Percentiles rank a stretch among this genome's conserved stretches.
Evolutionary conservation across 2,329 filamentous ascomycete species (phyloP).

Genomic region (Ophiostoma ips): DNA sequence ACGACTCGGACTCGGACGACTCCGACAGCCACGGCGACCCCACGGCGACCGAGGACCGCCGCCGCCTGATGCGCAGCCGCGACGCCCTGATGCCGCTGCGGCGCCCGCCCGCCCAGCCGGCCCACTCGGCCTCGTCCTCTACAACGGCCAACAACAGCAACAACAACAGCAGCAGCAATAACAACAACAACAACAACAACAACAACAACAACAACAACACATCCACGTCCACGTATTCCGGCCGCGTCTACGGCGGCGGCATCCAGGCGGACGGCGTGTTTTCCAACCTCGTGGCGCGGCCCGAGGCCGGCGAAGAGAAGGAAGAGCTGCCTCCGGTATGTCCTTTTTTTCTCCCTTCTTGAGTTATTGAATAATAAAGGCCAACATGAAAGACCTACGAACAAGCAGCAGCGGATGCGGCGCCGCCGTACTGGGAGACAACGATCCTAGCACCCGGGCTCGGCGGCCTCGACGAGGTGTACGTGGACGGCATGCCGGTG

Average conservation of each 20-base stretch:
- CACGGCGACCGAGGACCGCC: conserved; percentile 70
- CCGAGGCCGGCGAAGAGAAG: conserved; percentile 61
- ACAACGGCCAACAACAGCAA: background rate
- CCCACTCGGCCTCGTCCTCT: background rate
- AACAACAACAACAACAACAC: too few species aligned
- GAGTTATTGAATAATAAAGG: background rate
- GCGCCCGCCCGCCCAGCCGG: conserved; percentile 15
- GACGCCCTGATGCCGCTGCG: conserved; percentile 9
- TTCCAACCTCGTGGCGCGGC: conserved; percentile 85
- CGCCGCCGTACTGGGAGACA: conserved; percentile 97
- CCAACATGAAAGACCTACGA: conserved; percentile 62
- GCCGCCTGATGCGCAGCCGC: conserved; percentile 66
- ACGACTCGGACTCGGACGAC: conserved; percentile 80
- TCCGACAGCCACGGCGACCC: conserved; percentile 72
- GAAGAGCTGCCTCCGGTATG: conserved; percentile 90
- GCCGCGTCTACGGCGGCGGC: conserved; percentile 53
- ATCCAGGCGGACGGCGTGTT: conserved; percentile 90
- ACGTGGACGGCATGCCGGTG: conserved; percentile 89
- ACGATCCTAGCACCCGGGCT: conserved; percentile 90
- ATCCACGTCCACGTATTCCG: too few species aligned
- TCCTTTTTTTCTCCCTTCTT: conserved; percentile 15
- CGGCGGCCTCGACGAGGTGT: conserved; percentile 85
- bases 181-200: too few species aligned
- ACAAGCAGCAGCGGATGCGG: conserved; percentile 90
- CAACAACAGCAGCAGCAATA: conserved; percentile 19